phyloP scores from a whole-genome alignment of 768 basidiomycete species.

The Termitomyces sp. region DNA sequence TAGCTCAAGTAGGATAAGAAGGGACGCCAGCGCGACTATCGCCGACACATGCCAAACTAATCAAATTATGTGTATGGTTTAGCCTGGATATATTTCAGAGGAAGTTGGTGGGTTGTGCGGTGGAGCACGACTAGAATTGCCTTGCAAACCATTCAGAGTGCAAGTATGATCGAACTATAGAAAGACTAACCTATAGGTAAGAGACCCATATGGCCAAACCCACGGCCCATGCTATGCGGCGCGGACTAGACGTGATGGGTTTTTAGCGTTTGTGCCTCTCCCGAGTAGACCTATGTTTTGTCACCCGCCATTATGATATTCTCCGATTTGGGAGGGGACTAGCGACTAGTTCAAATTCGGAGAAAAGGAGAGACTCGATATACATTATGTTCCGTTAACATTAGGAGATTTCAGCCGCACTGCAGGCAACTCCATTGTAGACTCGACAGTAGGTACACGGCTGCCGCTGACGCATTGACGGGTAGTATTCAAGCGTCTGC shows the following conservation, averaged over 20 bases:
- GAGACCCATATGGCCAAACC: not conserved
- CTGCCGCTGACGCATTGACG: not conserved
- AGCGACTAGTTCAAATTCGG: not conserved
- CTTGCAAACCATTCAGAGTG: not conserved
- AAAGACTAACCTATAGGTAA: not conserved
- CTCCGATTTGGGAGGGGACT: not conserved
- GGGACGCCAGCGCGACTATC: not conserved
- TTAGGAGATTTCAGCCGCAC: not conserved
- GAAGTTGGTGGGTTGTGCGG: not conserved
- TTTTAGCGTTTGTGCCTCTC: too few species aligned
- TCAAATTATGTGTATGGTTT: not conserved
- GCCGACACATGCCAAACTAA: not conserved
- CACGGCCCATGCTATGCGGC: not conserved
- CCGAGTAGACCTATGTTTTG: not conserved
- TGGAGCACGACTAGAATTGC: not conserved
- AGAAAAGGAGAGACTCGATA: not conserved
- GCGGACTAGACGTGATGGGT: not conserved
- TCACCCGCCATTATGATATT: not conserved
- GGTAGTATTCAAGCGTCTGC: not conserved
- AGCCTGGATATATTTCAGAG: not conserved
- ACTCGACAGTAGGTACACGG: not conserved
- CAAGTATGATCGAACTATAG: not conserved
- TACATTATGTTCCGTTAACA: not conserved
- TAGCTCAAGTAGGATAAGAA: not conserved
- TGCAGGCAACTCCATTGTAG: not conserved